Evolutionary conservation across 228 moss, liverwort and hornwort genomes (phyloP).

Genomic region (Sphagnum fallax): DNA sequence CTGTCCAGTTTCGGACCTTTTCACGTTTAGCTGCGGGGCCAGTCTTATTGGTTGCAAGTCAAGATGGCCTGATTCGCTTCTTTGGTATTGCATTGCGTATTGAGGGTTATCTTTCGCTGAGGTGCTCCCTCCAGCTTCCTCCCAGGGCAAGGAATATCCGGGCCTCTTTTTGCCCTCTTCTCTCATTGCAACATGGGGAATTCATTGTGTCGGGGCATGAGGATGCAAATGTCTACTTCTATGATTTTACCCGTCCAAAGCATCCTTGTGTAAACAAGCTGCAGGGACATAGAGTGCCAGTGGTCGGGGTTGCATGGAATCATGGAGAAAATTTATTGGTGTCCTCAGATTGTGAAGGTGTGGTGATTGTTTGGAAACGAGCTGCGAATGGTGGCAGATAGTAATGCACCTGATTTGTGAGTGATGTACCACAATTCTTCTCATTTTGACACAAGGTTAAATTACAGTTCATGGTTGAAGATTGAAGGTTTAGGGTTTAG

Average conservation of each 20-base stretch:
- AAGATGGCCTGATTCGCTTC: constrained; percentile 88
- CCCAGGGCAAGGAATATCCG: constrained; percentile 81
- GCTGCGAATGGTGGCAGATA: constrained; percentile 39
- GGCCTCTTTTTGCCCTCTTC: constrained; percentile 89
- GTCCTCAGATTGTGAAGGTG: constrained; percentile 91
- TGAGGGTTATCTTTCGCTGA: constrained; percentile 79
- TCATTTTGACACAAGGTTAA: too few relatives aligned
- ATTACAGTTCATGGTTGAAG: too few relatives aligned
- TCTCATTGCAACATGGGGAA: constrained; percentile 90
- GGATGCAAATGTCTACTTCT: constrained; percentile 90
- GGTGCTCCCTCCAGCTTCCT: constrained; percentile 83
- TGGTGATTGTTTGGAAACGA: constrained; percentile 96
- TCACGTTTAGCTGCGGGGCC: constrained; percentile 88
- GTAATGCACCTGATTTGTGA: background rate
- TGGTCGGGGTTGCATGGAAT: constrained; percentile 96
- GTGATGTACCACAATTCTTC: too few relatives aligned
- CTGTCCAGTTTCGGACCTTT: constrained; percentile 78
- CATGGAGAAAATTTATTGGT: constrained; percentile 87
- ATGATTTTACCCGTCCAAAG: constrained; percentile 89
- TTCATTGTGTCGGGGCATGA: constrained; percentile 96
- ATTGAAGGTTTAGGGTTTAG: too few relatives aligned
- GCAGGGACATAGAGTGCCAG: constrained; percentile 89
- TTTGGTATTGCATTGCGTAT: constrained; percentile 86
- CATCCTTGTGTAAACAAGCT: constrained; percentile 98
- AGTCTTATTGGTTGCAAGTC: constrained; percentile 82